Percentiles rank a stretch among this genome's conserved stretches.
Conservation (phyloP, 257 asterid genomes). For the Rhazya stricta region DNA sequence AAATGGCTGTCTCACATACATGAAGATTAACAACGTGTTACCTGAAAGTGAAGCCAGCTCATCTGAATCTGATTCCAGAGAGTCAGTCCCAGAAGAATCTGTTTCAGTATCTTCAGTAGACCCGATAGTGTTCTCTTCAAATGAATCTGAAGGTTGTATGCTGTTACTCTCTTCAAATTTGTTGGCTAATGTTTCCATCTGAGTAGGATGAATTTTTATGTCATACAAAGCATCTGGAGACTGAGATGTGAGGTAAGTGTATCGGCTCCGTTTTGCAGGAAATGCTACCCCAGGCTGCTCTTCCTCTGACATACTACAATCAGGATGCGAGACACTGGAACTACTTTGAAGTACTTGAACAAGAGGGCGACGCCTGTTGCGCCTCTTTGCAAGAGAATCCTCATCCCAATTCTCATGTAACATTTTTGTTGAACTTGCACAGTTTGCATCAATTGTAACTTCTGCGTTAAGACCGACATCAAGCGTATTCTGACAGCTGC, state of each 20-base stretch:
- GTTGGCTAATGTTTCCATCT: slow-evolving; percentile 43
- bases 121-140: slow-evolving; percentile 58
- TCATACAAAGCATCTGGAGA: slow-evolving; percentile 46
- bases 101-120: slow-evolving; percentile 93
- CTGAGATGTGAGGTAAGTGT: slow-evolving; percentile 40
- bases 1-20: background rate
- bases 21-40: slow-evolving; percentile 22
- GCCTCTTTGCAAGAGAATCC: slow-evolving; percentile 33
- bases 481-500: slow-evolving; percentile 14
- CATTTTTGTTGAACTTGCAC: slow-evolving; percentile 21
- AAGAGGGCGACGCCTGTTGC: slow-evolving; percentile 29
- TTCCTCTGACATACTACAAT: slow-evolving; percentile 46
- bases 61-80: slow-evolving; percentile 77
- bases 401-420: slow-evolving; percentile 25
- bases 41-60: slow-evolving; percentile 75
- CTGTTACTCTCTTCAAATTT: slow-evolving; percentile 44
- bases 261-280: slow-evolving; percentile 52
- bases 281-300: slow-evolving; percentile 46
- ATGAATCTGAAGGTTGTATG: slow-evolving; percentile 36
- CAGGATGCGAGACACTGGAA: slow-evolving; percentile 30
- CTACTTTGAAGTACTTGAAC: slow-evolving; percentile 33
- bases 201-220: slow-evolving; percentile 36
- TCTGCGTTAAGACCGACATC: slow-evolving; percentile 24
- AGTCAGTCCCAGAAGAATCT: slow-evolving; percentile 83
- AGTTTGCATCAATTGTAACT: slow-evolving; percentile 17